Conservation (phyloP, 805 yeast species). For the Pichia kluyveri region DNA sequence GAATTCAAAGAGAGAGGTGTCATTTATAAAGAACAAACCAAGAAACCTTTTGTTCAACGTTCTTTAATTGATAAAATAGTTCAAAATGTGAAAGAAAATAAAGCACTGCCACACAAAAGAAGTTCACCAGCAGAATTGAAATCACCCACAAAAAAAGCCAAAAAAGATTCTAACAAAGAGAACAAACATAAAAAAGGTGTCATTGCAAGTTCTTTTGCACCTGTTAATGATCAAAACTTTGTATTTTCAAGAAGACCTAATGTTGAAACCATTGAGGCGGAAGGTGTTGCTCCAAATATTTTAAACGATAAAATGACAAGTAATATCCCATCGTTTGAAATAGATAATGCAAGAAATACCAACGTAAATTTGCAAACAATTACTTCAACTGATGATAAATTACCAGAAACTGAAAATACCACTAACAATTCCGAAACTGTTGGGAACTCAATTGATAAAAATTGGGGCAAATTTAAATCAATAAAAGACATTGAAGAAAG, state of each 20-base stretch:
- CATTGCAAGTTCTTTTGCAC: constrained; percentile 5
- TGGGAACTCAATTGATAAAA: constrained; percentile 1
- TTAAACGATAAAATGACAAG: not conserved
- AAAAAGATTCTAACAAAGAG: not conserved
- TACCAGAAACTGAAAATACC: not conserved
- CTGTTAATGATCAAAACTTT: constrained; percentile 8
- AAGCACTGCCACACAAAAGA: no score
- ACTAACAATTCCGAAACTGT: no score
- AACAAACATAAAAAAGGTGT: not conserved
- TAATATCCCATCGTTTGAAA: not conserved
- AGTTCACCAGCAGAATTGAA: no score
- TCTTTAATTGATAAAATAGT: no score
- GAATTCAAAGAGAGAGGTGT: no score
- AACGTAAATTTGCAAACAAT: not conserved
- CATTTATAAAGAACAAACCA: no score
- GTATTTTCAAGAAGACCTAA: constrained; percentile 16
- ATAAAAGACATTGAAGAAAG: not conserved
- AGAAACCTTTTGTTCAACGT: no score
- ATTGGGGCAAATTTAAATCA: constrained; percentile 5
- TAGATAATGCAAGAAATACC: constrained; percentile 7
- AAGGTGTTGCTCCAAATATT: constrained; percentile 4
- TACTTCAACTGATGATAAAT: not conserved
- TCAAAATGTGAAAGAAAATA: no score
- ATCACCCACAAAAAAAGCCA: not conserved
- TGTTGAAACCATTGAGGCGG: constrained; percentile 23